Conservation (phyloP, 1,139 yeast species). For the Ogataea hybrid region DNA sequence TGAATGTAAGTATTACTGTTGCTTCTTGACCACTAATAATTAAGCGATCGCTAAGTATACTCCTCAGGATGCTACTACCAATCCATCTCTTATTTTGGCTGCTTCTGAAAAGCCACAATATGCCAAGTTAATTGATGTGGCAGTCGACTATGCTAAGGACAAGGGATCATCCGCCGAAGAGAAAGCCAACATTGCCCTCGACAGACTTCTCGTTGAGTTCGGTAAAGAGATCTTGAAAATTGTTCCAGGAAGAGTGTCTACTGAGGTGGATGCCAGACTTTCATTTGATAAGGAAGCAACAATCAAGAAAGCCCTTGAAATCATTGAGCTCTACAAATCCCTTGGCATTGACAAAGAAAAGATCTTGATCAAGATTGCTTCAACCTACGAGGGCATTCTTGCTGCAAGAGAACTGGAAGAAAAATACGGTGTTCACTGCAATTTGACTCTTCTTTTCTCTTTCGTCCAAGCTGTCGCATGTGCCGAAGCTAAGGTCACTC, state of each 20-base stretch:
- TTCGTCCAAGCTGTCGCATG: constrained; percentile 98
- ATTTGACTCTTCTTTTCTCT: constrained; percentile 93
- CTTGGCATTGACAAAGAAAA: constrained; percentile 86
- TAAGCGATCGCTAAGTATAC: constrained; percentile 90
- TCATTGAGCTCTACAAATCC: constrained; percentile 80
- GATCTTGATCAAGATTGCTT: constrained; percentile 92
- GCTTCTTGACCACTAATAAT: constrained; percentile 4
- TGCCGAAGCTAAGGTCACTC: constrained; percentile 96
- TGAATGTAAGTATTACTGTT: constrained; percentile 50
- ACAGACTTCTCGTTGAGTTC: constrained; percentile 90
- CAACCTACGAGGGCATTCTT: constrained; percentile 99
- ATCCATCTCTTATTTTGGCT: constrained; percentile 96
- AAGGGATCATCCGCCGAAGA: constrained; percentile 59
- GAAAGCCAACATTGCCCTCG: constrained; percentile 76
- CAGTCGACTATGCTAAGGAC: constrained; percentile 80
- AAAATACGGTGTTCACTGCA: constrained; percentile 89
- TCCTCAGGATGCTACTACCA: constrained; percentile 99
- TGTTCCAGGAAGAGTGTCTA: constrained; percentile 99
- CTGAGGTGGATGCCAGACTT: constrained; percentile 98
- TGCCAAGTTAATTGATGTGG: constrained; percentile 85
- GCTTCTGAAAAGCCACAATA: constrained; percentile 91
- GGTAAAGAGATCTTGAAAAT: constrained; percentile 91
- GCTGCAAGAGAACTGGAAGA: constrained; percentile 96
- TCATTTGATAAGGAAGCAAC: constrained; percentile 95
- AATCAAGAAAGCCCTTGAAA: constrained; percentile 83